Evolutionary conservation across 208 protist species (phyloP).

Genomic region (Crithidia thermophila): DNA sequence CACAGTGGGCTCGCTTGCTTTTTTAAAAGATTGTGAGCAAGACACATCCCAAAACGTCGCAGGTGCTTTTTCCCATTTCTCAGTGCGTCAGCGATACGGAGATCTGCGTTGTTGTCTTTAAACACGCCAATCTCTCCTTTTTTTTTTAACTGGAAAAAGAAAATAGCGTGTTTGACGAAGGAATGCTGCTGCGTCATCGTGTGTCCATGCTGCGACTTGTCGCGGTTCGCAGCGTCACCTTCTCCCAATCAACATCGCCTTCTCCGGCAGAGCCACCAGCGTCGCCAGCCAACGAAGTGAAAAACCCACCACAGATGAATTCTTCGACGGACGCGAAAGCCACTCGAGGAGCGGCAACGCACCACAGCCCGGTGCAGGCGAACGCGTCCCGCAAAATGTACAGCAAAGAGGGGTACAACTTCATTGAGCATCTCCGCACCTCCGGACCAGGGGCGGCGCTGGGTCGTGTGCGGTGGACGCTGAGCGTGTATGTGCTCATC

Average conservation of each 20-base stretch:
- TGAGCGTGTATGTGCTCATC: conserved; percentile 36
- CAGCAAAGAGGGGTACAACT: conserved; percentile 40
- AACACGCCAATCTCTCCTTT: too few relatives aligned
- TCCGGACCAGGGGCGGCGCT: conserved; percentile 32
- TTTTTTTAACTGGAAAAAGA: too few relatives aligned
- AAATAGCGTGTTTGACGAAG: too few relatives aligned
- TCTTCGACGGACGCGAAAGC: too few relatives aligned
- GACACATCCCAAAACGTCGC: too few relatives aligned
- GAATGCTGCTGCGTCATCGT: conserved; percentile 13
- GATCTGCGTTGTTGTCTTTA: too few relatives aligned
- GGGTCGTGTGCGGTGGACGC: conserved; percentile 23
- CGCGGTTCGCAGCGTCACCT: background rate
- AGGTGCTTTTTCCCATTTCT: too few relatives aligned
- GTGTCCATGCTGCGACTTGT: background rate
- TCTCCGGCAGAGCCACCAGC: background rate
- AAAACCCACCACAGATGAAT: too few relatives aligned
- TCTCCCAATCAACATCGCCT: background rate
- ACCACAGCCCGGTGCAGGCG: background rate
- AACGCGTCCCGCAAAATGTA: conserved; percentile 3
- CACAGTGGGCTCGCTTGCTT: too few relatives aligned
- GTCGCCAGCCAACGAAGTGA: too few relatives aligned
- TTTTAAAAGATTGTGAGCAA: too few relatives aligned
- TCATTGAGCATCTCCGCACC: conserved; percentile 49
- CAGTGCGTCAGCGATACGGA: too few relatives aligned
- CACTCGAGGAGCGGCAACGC: background rate